These are phyloP conservation scores for Aspergillus hancockii DNA, from an alignment of 495 filamentous ascomycete genomes.

Conservation along the genomic window DNA sequence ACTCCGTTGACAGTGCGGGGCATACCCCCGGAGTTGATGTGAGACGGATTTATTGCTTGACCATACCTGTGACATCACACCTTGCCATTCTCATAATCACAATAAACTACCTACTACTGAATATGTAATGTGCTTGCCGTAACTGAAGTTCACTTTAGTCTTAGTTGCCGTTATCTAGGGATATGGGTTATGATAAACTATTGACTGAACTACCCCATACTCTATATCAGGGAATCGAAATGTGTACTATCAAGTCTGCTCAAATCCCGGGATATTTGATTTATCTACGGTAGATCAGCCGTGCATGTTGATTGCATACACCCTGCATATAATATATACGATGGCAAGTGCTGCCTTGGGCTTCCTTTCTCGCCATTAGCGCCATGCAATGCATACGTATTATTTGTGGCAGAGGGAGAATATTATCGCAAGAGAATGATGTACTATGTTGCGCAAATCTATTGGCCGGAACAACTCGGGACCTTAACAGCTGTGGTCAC, in stretches of 20 bases:
- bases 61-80: background rate
- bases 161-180: background rate
- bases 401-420: background rate
- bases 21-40: background rate
- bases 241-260: background rate
- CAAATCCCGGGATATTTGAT: constrained; percentile 12
- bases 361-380: background rate
- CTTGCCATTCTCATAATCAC: background rate
- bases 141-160: background rate
- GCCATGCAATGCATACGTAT: background rate
- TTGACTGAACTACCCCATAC: background rate
- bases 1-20: background rate
- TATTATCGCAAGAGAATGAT: background rate
- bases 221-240: background rate
- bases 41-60: background rate
- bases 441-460: background rate
- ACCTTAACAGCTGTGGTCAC: background rate
- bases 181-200: background rate
- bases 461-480: background rate
- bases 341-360: background rate
- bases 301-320: constrained; percentile 1
- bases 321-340: constrained; percentile 10
- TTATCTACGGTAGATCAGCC: constrained; percentile 15
- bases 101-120: background rate
- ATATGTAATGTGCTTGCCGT: background rate